These are phyloP conservation scores for Alopecurus myosuroides DNA, from an alignment of 176 grass and related monocot species.

Conservation along the genomic window DNA sequence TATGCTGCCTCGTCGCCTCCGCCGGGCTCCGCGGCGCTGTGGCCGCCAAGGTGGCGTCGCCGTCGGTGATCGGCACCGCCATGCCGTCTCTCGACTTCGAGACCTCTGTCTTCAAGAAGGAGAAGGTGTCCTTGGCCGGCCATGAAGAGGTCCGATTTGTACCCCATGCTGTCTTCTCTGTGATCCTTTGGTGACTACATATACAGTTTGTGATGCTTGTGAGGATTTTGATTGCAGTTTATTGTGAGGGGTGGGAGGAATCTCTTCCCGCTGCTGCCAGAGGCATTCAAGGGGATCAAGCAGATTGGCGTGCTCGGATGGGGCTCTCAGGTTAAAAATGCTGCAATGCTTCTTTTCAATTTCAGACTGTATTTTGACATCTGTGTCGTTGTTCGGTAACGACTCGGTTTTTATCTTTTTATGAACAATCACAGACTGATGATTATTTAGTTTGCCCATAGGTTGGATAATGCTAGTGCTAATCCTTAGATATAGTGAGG, in stretches of 20 bases:
- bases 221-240: slow-evolving; percentile 36
- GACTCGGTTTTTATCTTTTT: not conserved
- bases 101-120: slow-evolving; percentile 76
- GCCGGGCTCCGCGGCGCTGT: slow-evolving; percentile 27
- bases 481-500: not conserved
- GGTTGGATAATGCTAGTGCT: not conserved
- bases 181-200: not conserved
- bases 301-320: slow-evolving; percentile 91
- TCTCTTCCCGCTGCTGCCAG: slow-evolving; percentile 78
- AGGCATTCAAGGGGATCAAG: slow-evolving; percentile 85
- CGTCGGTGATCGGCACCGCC: slow-evolving; percentile 33
- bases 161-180: not conserved
- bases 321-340: slow-evolving; percentile 73
- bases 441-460: not conserved
- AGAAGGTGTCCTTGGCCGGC: slow-evolving; percentile 90
- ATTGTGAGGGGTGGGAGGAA: slow-evolving; percentile 88
- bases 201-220: not conserved
- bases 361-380: not conserved
- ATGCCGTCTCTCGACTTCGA: slow-evolving; percentile 73
- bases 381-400: not conserved
- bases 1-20: not conserved
- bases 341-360: not conserved
- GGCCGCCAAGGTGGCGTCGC: slow-evolving; percentile 38
- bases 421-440: not conserved
- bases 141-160: slow-evolving; percentile 67